Base-by-base conservation (phyloP, 371 early-diverging fungal genomes). In the Lichtheimia ramosa region DNA sequence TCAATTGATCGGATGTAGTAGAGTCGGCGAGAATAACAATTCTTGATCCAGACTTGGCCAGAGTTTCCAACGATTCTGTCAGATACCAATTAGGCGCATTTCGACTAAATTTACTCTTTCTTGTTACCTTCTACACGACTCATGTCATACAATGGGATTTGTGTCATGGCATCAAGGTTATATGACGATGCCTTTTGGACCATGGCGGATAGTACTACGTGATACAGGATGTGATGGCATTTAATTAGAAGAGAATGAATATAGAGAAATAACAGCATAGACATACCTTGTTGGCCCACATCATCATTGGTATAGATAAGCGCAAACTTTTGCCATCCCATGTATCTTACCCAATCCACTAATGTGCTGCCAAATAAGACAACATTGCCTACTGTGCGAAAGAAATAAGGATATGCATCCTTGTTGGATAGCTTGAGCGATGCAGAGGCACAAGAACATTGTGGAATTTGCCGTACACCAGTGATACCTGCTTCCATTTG, bases 321-420 rank as follows among this genome's bases (percentile, higher is more conserved):
- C 15, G 75, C 68, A 61, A 73, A 78, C 48, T 41, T 65, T 20
- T 27, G 42, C 79, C 79, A 78, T 0, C 65, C 68, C 75, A 74
- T 74, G 48, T 64, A 61, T 13, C 51, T 20, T 3, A 74, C 67
- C 75, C 75, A 75, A 48, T 66, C 66, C 7, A 73, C 60, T 14
- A 75, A 51, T 3, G 75, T 58, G 28, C 66, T 63, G 10, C 70
- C 70, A 53, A 65, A 71, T 15, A 69, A 48, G 5, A 62, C 56
- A 25, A 64, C 65, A 41, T 64, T 70, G 5, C 66, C 69, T 8
- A 71, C 55, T 2, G 75, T 75, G 24, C 79, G 63, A 62, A 78
- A 78, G 55, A 78, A 78, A 42, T 72, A 75, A 0, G 79, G 79
- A 43, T 71, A 78, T 5, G 56, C 48, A 4, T 54, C 21, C 27